Conservation (phyloP, 306 rosid genomes). For the Carpinus fangiana region DNA sequence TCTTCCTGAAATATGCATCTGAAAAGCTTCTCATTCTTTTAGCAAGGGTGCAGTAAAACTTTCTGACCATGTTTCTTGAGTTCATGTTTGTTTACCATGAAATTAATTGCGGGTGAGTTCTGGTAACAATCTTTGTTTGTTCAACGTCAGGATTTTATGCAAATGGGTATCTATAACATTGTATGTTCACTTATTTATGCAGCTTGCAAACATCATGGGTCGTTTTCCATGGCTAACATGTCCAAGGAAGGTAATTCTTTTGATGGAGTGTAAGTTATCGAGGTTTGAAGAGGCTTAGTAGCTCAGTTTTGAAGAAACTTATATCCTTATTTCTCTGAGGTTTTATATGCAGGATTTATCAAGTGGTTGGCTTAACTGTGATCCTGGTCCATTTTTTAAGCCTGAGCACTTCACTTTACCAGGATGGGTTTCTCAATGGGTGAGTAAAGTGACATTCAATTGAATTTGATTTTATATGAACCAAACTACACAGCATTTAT, state of each 20-base stretch:
- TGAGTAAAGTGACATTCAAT: conserved; percentile 36
- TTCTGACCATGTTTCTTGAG: neutral
- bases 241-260: conserved; percentile 82
- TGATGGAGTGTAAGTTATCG: conserved; percentile 22
- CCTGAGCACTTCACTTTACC: conserved; percentile 64
- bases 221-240: conserved; percentile 87
- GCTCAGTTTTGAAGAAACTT: conserved; percentile 24
- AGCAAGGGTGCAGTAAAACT: neutral
- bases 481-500: neutral
- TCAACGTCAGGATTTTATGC: conserved; percentile 10
- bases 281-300: conserved; percentile 12
- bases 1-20: neutral
- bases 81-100: neutral
- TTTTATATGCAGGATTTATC: conserved; percentile 74
- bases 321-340: conserved; percentile 24
- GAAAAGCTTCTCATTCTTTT: neutral
- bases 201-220: conserved; percentile 95
- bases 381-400: conserved; percentile 87
- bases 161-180: conserved; percentile 21
- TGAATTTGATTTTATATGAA: conserved; percentile 13
- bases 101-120: neutral
- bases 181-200: conserved; percentile 44
- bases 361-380: conserved; percentile 93
- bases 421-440: conserved; percentile 78
- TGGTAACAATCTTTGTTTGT: neutral